Evolutionary conservation across 495 filamentous ascomycete species (phyloP).

Genomic region (Hypoxylon crocopeplum): DNA sequence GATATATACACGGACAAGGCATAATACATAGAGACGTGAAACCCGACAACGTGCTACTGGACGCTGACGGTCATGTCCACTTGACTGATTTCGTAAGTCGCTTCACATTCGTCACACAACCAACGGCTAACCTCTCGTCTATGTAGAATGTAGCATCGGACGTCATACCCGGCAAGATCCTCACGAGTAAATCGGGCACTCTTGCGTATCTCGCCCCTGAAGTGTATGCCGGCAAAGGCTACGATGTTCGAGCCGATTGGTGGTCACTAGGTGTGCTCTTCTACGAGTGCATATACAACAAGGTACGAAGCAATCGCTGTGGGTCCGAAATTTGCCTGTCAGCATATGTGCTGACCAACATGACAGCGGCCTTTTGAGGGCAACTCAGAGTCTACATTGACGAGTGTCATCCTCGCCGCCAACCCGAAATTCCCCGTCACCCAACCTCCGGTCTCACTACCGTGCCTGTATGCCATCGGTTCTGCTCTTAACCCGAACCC

Average conservation of each 20-base stretch:
- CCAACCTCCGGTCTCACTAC: constrained; percentile 82
- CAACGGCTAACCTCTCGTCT: constrained; percentile 10
- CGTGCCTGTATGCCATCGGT: constrained; percentile 84
- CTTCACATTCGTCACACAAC: not conserved
- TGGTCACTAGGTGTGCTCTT: constrained; percentile 97
- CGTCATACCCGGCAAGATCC: constrained; percentile 76
- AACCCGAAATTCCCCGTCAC: constrained; percentile 88
- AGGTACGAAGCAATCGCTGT: constrained; percentile 62
- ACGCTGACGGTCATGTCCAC: constrained; percentile 95
- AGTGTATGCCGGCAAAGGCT: constrained; percentile 88
- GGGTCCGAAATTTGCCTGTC: not conserved
- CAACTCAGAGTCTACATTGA: constrained; percentile 79
- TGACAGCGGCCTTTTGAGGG: constrained; percentile 85
- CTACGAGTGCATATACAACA: constrained; percentile 99
- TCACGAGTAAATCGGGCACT: constrained; percentile 96
- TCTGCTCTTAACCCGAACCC: constrained; percentile 82
- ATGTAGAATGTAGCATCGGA: constrained; percentile 94
- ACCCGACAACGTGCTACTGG: constrained; percentile 94
- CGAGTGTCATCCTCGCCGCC: constrained; percentile 81
- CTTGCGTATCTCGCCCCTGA: constrained; percentile 96
- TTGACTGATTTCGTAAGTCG: constrained; percentile 91
- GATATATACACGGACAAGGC: constrained; percentile 88
- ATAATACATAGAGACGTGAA: constrained; percentile 98
- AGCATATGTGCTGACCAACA: constrained; percentile 36
- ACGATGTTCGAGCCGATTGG: constrained; percentile 91